Base-by-base conservation (phyloP, 805 yeast genomes). In the Candida gorgasii region DNA sequence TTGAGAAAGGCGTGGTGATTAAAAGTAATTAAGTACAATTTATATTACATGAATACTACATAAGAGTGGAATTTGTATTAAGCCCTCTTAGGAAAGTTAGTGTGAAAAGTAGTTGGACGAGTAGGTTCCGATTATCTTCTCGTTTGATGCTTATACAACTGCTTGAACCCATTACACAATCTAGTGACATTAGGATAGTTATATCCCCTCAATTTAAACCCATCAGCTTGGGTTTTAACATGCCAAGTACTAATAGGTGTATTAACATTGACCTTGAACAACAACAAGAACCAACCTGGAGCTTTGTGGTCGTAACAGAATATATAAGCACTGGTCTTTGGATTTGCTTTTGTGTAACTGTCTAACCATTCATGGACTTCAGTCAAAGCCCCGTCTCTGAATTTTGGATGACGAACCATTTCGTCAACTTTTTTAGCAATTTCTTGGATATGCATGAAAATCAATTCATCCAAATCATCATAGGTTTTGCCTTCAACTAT, bases 161-260 rank as follows among this genome's bases (percentile, higher is more conserved):
- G 85, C 72, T 93, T 93, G 81, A 93, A 93, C 13, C 99, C 99
- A 57, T 93, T 93, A 69, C 96, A 86, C 55, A 93, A 75, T 44
- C 84, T 79, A 49, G 80, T 80, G 74, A 92, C 89, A 62, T 86
- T 89, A n/a, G 96, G 92, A 60, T 93, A 93, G 20, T 81, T 77
- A 58, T 86, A 87, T 12, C 83, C 83, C 59, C 81, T 82, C 59
- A 93, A 71, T 57, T 80, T 82, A 58, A 79, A 92, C 2, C 98
- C 98, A 45, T 83, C 84, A 19, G 93, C 89, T 41, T 86, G 83
- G n/a, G 88, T 88, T 63, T 82, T 85, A 30, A 93, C 96, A 57
- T 88, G 87, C 96, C 97, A 88, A 2, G 88, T 81, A 55, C 81
- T 79, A 27, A 89, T 75, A 37, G 79, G 79, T 9, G 87, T 79